A percentile compares a stretch with the other conserved stretches of the same genome.
Conservation (phyloP, 169 alveolate genomes). For the Toxoplasma gondii region DNA sequence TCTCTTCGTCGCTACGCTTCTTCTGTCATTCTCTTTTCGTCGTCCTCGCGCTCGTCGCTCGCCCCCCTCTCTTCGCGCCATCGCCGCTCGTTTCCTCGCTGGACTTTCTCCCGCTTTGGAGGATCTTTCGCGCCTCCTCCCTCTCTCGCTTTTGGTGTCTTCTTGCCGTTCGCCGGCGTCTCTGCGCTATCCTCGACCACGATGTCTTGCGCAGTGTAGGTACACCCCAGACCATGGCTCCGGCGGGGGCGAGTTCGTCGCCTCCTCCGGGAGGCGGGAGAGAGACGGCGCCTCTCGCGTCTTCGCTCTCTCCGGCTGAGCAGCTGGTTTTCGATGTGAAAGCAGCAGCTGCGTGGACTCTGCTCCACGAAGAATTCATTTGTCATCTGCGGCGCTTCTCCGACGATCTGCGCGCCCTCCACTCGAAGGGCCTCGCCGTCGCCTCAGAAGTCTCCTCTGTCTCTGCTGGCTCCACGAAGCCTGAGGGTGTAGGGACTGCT, state of each 20-base stretch:
- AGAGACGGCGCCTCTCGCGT: not conserved
- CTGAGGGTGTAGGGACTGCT: not conserved
- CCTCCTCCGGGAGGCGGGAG: conserved; percentile 8
- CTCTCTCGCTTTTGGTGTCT: not conserved
- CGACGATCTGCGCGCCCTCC: conserved; percentile 10
- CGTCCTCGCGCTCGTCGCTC: no score
- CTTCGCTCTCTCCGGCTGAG: not conserved
- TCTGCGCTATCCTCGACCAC: not conserved
- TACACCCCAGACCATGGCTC: not conserved
- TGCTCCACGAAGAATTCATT: conserved; percentile 12
- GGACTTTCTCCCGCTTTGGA: not conserved
- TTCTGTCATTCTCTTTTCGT: no score
- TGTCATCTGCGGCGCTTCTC: not conserved
- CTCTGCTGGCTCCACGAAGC: not conserved
- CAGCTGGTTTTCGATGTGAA: conserved; percentile 8
- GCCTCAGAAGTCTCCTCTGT: not conserved
- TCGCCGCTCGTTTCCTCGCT: no score
- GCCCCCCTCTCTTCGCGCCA: no score
- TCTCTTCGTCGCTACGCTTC: no score
- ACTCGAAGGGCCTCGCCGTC: not conserved
- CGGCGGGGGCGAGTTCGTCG: not conserved
- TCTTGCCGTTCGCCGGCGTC: not conserved
- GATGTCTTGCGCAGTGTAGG: not conserved
- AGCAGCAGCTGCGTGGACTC: not conserved
- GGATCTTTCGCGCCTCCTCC: not conserved